A percentile compares a stretch with the other conserved stretches of the same genome.
These are phyloP conservation scores for Nissolia schottii DNA, from an alignment of 306 rosid genomes.

Conservation along the genomic window DNA sequence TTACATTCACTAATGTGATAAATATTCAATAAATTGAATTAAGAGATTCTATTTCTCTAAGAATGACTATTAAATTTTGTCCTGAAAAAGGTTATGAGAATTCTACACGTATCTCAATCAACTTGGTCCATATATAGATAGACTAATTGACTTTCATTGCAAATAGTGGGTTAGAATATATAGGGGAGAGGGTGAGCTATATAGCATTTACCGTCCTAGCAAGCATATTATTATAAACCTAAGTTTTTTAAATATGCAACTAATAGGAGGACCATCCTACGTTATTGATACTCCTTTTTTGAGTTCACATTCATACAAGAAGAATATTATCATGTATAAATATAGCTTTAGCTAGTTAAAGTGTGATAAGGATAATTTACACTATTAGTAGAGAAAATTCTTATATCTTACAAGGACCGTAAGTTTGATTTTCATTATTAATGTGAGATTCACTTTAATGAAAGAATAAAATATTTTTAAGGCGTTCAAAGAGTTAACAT, in stretches of 20 bases:
- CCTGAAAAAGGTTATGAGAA: conserved; percentile 7
- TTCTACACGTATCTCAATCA: neutral
- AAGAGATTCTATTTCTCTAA: too few species aligned
- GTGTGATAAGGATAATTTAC: too few species aligned
- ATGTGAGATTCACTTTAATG: too few species aligned
- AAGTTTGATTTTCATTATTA: too few species aligned
- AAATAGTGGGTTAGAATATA: conserved; percentile 24
- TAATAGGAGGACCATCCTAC: conserved; percentile 32
- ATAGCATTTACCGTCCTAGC: conserved; percentile 25
- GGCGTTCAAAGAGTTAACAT: too few species aligned
- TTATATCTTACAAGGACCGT: too few species aligned
- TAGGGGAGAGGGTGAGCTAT: conserved; percentile 21
- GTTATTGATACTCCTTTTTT: conserved; percentile 4
- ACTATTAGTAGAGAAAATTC: too few species aligned
- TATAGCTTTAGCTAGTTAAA: neutral
- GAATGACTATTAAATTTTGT: too few species aligned
- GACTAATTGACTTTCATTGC: conserved; percentile 32
- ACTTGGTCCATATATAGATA: conserved; percentile 17
- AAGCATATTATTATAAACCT: neutral
- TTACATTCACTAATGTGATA: too few species aligned
- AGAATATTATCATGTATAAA: neutral
- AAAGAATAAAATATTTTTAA: too few species aligned
- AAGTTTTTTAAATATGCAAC: conserved; percentile 17
- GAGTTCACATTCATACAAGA: neutral
- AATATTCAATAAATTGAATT: too few species aligned